Evolutionary conservation across 78 protist species (phyloP).

Genomic region (Isochrysis galbana): DNA sequence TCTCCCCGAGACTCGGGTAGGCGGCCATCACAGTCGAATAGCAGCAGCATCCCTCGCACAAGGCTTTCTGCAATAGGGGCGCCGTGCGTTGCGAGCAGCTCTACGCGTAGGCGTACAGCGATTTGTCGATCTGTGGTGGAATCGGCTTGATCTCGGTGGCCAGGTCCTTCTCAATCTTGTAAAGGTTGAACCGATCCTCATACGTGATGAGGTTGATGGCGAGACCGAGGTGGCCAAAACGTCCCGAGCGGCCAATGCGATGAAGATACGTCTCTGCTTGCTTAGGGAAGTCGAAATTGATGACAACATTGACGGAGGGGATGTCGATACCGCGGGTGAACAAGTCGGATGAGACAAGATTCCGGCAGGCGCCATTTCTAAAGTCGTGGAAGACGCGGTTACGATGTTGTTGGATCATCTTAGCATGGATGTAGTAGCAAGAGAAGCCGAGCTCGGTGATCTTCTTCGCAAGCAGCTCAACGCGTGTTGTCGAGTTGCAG

Average conservation of each 20-base stretch:
- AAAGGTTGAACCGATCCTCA: slow-evolving; percentile 87
- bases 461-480: slow-evolving; percentile 94
- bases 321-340: slow-evolving; percentile 87
- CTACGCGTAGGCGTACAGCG: slow-evolving; percentile 25
- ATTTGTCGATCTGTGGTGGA: slow-evolving; percentile 59
- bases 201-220: slow-evolving; percentile 98
- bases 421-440: slow-evolving; percentile 98
- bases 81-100: background rate
- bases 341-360: slow-evolving; percentile 91
- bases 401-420: slow-evolving; percentile 94
- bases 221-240: slow-evolving; percentile 97
- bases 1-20: no score
- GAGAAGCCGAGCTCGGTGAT: slow-evolving; percentile 88
- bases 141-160: slow-evolving; percentile 97
- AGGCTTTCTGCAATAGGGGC: background rate
- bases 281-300: slow-evolving; percentile 98
- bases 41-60: background rate
- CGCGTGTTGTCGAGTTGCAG: slow-evolving; percentile 95
- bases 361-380: slow-evolving; percentile 91
- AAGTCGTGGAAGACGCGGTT: slow-evolving; percentile 98
- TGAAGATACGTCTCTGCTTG: slow-evolving; percentile 95
- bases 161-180: slow-evolving; percentile 92
- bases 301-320: slow-evolving; percentile 97
- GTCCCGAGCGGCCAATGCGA: slow-evolving; percentile 98
- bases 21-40: no score